These are phyloP conservation scores for Neurospora sp. DNA, from an alignment of 495 filamentous ascomycete species.

Conservation along the genomic window DNA sequence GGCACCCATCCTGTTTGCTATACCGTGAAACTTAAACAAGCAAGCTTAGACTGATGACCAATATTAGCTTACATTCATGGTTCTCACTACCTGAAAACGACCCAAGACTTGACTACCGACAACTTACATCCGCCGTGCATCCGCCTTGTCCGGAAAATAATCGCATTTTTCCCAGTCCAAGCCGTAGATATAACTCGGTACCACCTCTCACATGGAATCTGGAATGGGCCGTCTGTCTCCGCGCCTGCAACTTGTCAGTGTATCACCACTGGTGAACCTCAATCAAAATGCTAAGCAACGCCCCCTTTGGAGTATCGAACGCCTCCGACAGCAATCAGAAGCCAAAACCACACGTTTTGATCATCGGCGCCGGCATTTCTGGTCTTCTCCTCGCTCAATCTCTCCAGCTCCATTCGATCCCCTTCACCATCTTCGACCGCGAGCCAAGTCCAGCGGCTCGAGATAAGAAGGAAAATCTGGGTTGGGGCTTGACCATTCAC, in stretches of 20 bases:
- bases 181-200: background rate
- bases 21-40: background rate
- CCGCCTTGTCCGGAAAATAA: background rate
- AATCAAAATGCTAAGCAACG: background rate
- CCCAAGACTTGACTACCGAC: background rate
- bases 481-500: conserved; percentile 53
- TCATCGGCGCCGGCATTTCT: conserved; percentile 51
- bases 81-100: background rate
- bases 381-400: conserved; percentile 51
- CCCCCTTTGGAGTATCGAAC: background rate
- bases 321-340: background rate
- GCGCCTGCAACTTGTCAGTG: background rate
- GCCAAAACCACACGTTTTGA: conserved; percentile 25
- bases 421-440: conserved; percentile 45
- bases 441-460: conserved; percentile 36
- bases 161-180: background rate
- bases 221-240: background rate
- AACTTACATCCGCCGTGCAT: background rate
- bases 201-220: background rate
- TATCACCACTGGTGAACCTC: background rate
- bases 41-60: background rate
- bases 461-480: conserved; percentile 19
- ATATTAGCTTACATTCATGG: background rate
- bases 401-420: conserved; percentile 30
- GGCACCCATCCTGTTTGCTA: background rate